Base-by-base conservation (phyloP, 192 early-diverging fungal species). In the Diversispora epigaea region DNA sequence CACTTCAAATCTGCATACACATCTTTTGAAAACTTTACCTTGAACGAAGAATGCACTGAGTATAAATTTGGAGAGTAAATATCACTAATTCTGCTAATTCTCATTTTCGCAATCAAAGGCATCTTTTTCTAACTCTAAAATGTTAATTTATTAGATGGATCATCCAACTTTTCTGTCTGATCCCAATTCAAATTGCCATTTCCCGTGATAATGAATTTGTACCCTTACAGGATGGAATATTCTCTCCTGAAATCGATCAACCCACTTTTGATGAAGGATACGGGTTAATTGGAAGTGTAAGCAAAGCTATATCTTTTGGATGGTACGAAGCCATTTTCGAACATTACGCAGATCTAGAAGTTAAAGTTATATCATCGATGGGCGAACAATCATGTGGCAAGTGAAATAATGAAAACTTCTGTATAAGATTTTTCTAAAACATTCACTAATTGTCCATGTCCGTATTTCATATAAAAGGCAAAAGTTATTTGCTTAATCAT, bases 331-430 rank as follows among this genome's bases (percentile, higher is more conserved):
- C 19, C 19, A 68, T 76, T 2, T 68, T 76, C n/a, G 69, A 66
- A 47, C 47, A 68, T 56, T 58, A 46, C 69, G 75, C 50, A 0
- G 49, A 76, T 68, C 10, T 7, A 10, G 15, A 39, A 11, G 52
- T 76, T 2, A 76, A 76, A 67, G 75, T 67, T n/a, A 66, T 76
- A 32, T 76, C 75, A 6, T 57, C 32, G 7, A 76, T 76, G 75
- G 75, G 75, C 9, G 75, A 76, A 56, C 75, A 68, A 41, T 76
- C n/a, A n/a, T n/a, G n/a, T n/a, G n/a, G n/a, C n/a, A n/a, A n/a
- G n/a, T n/a, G n/a, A n/a, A n/a, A n/a, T n/a, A n/a, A n/a, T n/a
- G n/a, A n/a, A n/a, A n/a, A n/a, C n/a, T n/a, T n/a, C n/a, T n/a
- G n/a, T n/a, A n/a, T n/a, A n/a, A n/a, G n/a, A n/a, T n/a, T n/a